Evolutionary conservation across 805 yeast genomes (phyloP), one percentile per base, ranked within the genome.

Genomic region (Schwanniomyces pseudopolymorphus): DNA sequence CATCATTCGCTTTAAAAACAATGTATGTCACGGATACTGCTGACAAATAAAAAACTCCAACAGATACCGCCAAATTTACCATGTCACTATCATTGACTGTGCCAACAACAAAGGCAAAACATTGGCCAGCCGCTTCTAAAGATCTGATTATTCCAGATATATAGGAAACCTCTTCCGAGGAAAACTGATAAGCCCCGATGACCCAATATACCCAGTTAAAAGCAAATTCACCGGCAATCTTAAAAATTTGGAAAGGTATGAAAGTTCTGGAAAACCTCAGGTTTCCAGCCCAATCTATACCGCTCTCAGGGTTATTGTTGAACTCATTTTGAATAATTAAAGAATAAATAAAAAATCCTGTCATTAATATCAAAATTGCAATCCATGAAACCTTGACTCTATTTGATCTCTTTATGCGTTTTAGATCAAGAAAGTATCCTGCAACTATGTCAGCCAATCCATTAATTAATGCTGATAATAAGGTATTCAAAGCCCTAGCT

Each of bases 121-220:
- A 33, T 10, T 31, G 41, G 4, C 65, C 65, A 9, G 56, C 45
- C 1, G 59, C 47, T 43, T 59, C 62, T 21, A 54, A 45, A 13
- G 53, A 43, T 49, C 65, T 52, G 35, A 60, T 57, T 10, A 55
- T 40, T 24, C 57, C 61, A 55, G 39, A 16, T n/a, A 51, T 42
- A 37, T 58, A 54, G 1, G 58, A 44, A 21, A 59, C n/a, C n/a
- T n/a, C 63, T 10, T 48, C 42, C 4, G 53, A 38, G 2, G 45
- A 19, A 39, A 53, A 59, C 13, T 53, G 54, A 31, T 49, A 56
- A 9, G 51, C 49, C 14, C 63, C 58, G 31, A 56, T 48, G 2
- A 53, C 51, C 65, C 65, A 60, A 42, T 52, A 58, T 20, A 55
- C 41, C 61, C 62, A 59, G 33, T 57, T 55, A 49, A 57, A 58